Evolutionary conservation across 345 rosid genomes (phyloP).

Genomic region (Boechera stricta): DNA sequence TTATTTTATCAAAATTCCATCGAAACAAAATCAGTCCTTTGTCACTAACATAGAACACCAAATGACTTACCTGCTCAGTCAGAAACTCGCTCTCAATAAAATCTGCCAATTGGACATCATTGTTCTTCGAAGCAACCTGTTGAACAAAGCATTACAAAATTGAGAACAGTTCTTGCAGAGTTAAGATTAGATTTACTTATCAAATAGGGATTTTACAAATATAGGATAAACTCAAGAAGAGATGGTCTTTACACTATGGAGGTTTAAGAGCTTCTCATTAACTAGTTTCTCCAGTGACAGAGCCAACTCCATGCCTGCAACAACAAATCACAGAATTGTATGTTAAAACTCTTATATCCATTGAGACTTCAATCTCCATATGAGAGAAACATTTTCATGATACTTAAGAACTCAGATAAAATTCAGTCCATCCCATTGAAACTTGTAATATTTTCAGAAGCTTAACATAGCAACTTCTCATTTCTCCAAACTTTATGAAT

Average conservation of each 20-base stretch:
- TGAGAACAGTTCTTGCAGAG: slow-evolving; percentile 5
- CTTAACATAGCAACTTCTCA: not conserved
- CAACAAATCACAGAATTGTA: slow-evolving; percentile 24
- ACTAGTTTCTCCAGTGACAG: slow-evolving; percentile 86
- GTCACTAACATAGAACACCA: slow-evolving; percentile 16
- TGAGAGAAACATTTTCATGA: slow-evolving; percentile 7
- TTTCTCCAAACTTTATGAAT: not conserved
- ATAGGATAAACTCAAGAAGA: not conserved
- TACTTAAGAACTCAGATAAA: not conserved
- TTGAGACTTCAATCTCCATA: slow-evolving; percentile 11
- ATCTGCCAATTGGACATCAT: slow-evolving; percentile 76
- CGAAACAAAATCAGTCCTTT: not conserved
- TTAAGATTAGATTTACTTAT: not conserved
- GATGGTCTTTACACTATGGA: slow-evolving; percentile 63
- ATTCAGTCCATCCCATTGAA: not conserved
- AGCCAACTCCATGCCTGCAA: slow-evolving; percentile 89
- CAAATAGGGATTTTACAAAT: not conserved
- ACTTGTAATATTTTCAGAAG: slow-evolving; percentile 2
- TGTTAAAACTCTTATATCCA: not conserved
- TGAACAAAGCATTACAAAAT: slow-evolving; percentile 30
- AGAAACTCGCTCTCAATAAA: slow-evolving; percentile 75
- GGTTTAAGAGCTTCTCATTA: slow-evolving; percentile 77
- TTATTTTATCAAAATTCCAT: not conserved
- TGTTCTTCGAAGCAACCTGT: slow-evolving; percentile 71
- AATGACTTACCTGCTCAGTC: slow-evolving; percentile 66